Evolutionary conservation across 805 yeast species (phyloP).

Genomic region (Ascoidea tarda): DNA sequence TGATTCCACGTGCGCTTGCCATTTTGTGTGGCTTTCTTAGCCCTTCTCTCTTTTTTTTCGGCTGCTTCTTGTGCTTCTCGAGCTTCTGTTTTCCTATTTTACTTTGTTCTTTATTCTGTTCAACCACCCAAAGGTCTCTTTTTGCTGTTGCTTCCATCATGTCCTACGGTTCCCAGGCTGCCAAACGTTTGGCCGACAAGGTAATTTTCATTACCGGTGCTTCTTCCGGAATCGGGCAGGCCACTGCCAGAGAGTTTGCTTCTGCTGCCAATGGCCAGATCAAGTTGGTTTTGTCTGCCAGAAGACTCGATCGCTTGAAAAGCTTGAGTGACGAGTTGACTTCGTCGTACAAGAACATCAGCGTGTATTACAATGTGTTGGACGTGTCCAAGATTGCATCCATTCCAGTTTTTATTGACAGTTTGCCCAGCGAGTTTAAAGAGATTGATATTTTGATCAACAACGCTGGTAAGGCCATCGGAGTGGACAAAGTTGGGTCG

Average conservation of each 20-base stretch:
- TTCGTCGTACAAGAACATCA: constrained; percentile 29
- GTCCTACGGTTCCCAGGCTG: constrained; percentile 64
- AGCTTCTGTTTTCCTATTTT: too few species aligned
- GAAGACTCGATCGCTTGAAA: constrained; percentile 52
- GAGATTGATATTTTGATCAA: constrained; percentile 12
- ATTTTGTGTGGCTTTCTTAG: not conserved
- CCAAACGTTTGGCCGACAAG: constrained; percentile 69
- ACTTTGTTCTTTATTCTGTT: too few species aligned
- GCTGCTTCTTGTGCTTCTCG: too few species aligned
- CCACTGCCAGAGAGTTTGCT: constrained; percentile 82
- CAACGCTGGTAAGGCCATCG: constrained; percentile 45
- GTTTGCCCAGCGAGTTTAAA: constrained; percentile 34
- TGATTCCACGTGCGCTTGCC: not conserved
- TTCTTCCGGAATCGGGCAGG: constrained; percentile 88
- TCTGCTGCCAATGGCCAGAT: constrained; percentile 56
- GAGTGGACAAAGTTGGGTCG: constrained; percentile 62
- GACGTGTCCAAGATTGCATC: constrained; percentile 44
- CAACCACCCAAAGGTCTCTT: too few species aligned
- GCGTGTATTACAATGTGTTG: constrained; percentile 31
- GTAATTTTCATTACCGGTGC: constrained; percentile 89
- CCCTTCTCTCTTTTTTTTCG: not conserved
- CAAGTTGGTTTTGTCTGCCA: constrained; percentile 63
- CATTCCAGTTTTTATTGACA: constrained; percentile 34
- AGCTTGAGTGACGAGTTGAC: constrained; percentile 32
- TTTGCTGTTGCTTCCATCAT: constrained; percentile 21